phyloP scores from a whole-genome alignment of 768 basidiomycete species.

The Phallus indusiatus region DNA sequence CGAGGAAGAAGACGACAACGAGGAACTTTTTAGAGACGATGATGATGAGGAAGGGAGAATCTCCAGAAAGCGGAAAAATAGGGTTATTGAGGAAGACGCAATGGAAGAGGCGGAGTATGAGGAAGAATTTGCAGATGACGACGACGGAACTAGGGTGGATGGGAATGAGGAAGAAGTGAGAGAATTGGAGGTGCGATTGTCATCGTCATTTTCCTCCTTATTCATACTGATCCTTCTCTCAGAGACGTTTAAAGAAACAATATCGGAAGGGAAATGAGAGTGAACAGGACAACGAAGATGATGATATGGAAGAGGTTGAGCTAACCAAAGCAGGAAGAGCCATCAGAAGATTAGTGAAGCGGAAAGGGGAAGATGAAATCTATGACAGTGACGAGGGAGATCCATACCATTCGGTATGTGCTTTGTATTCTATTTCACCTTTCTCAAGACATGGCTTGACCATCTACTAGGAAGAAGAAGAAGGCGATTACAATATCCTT shows the following conservation, averaged over 20 bases:
- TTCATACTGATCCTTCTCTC: background rate
- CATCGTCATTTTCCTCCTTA: background rate
- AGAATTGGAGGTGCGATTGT: conserved; percentile 54
- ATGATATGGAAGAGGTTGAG: conserved; percentile 49
- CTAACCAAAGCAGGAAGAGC: conserved; percentile 64
- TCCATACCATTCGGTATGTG: conserved; percentile 68
- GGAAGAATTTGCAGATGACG: conserved; percentile 81
- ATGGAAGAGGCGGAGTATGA: conserved; percentile 77
- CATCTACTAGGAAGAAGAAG: conserved; percentile 57
- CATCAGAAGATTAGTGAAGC: conserved; percentile 80
- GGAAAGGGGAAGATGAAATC: conserved; percentile 72
- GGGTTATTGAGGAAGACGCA: conserved; percentile 75
- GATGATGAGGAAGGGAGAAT: conserved; percentile 45
- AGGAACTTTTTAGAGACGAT: conserved; percentile 27
- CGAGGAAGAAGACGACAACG: conserved; percentile 18
- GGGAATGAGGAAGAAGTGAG: conserved; percentile 82
- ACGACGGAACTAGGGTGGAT: conserved; percentile 58
- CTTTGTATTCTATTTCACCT: conserved; percentile 9
- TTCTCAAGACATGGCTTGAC: conserved; percentile 8
- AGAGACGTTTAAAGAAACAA: conserved; percentile 82
- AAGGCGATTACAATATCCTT: conserved; percentile 33
- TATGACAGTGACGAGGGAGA: conserved; percentile 80
- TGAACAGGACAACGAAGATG: no score
- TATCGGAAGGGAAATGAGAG: conserved; percentile 72
- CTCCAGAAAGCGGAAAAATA: conserved; percentile 34